phyloP scores from a whole-genome alignment of 2,329 filamentous ascomycete species.

The Stachybotrys chlorohalonatus region DNA sequence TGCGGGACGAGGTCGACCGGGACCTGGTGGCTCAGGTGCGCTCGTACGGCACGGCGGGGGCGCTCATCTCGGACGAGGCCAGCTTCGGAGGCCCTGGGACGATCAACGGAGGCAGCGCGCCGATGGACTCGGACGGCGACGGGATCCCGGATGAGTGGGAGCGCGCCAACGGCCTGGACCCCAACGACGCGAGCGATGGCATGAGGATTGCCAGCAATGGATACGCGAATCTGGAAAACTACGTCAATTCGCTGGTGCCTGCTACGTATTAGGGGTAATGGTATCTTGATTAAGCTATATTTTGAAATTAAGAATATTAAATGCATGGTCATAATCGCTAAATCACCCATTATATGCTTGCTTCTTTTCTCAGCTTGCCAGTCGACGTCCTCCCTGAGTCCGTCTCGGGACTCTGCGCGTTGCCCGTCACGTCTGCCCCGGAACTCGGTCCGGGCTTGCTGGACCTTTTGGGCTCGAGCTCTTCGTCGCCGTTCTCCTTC shows the following conservation, averaged over 20 bases:
- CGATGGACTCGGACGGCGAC: constrained; percentile 36
- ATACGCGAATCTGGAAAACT: constrained; percentile 38
- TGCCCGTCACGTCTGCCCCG: neutral
- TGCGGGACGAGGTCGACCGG: constrained; percentile 34
- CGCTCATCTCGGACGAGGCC: constrained; percentile 36
- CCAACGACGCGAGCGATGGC: constrained; percentile 27
- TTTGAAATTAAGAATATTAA: too few relatives aligned
- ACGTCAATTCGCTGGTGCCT: constrained; percentile 36
- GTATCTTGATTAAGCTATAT: too few relatives aligned
- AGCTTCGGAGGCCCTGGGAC: constrained; percentile 30
- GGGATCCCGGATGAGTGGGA: constrained; percentile 42
- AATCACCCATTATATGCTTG: neutral
- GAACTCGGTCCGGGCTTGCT: too few relatives aligned
- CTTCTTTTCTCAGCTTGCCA: neutral
- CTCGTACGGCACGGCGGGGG: constrained; percentile 34
- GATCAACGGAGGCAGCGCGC: constrained; percentile 26
- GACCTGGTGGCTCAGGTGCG: constrained; percentile 31
- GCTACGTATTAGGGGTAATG: neutral
- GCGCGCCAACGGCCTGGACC: constrained; percentile 28
- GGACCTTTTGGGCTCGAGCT: neutral
- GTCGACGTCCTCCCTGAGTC: neutral
- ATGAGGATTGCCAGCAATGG: constrained; percentile 31
- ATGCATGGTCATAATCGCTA: neutral
- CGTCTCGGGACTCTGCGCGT: neutral
- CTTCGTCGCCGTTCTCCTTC: constrained; percentile 6